Evolutionary conservation across 2,329 filamentous ascomycete species (phyloP), one percentile per base, ranked within the genome.

Genomic region (Sarocladiaceae sp.): DNA sequence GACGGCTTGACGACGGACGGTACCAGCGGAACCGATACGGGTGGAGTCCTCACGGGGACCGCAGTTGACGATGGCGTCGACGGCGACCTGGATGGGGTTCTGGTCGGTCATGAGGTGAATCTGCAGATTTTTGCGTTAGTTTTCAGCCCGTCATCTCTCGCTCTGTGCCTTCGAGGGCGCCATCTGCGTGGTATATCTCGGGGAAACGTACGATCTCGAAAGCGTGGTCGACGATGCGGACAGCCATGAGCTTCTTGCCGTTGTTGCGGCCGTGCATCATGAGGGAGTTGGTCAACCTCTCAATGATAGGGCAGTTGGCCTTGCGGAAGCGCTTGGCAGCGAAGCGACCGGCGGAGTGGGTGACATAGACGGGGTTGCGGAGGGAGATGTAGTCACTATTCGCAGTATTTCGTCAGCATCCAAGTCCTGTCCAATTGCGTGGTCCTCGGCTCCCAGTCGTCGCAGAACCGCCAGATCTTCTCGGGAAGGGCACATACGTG

Each of bases 221-320:
- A 64, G 91, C 75, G 81, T 98, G 93, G 61, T 90, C 90, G 64
- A 98, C 90, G 62, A 98, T 98, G 76, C 93, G 89, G 72, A 97
- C 91, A 68, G 93, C 94, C 90, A 95, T 96, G 69, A 97, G 84
- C 88, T 98, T 98, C 87, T 98, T 98, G 76, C 93, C 93, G 87
- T 96, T 98, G 88, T 98, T 98, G 77, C 93, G 93, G 75, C 93
- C 93, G 85, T 98, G 95, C 91, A 97, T 97, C 94, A 98, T 98
- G 71, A 98, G 85, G 50, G 93, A 97, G 87, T 98, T 98, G 82
- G 93, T 98, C 63, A 98, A 85, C 72, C 93, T 91, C 87, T 98
- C 93, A 69, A 98, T 96, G 84, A 98, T 97, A 65, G 93, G 93
- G 88, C 93, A 98, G 83, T 97, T 94, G 70, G 94, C 93, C 85